Conservation (phyloP, 1,284 basidiomycete species). For the Flammula alnicola region DNA sequence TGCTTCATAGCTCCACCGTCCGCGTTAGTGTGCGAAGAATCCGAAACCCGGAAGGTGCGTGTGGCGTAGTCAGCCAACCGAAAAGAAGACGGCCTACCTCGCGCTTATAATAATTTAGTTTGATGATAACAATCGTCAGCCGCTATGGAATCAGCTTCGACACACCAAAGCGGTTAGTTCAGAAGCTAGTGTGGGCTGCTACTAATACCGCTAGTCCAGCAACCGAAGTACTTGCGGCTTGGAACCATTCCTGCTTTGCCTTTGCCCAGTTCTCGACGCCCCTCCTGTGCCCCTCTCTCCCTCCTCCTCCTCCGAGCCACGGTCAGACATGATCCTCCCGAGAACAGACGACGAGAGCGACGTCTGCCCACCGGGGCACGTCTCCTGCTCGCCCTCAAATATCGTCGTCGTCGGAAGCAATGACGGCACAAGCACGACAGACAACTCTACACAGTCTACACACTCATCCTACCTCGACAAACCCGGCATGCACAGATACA, state of each 20-base stretch:
- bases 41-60: slow-evolving; percentile 15
- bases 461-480: slow-evolving; percentile 17
- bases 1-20: slow-evolving; percentile 23
- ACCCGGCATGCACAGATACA: slow-evolving; percentile 44
- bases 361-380: slow-evolving; percentile 23
- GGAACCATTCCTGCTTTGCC: slow-evolving; percentile 8
- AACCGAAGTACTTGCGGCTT: slow-evolving; percentile 9
- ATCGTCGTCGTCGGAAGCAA: slow-evolving; percentile 11
- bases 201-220: slow-evolving; percentile 20
- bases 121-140: slow-evolving; percentile 28
- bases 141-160: slow-evolving; percentile 23
- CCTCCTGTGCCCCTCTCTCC: slow-evolving; percentile 1
- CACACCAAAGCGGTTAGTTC: slow-evolving; percentile 23
- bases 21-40: slow-evolving; percentile 24
- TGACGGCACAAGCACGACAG: slow-evolving; percentile 7
- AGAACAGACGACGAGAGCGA: slow-evolving; percentile 25
- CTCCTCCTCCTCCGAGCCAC: too few species aligned
- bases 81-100: slow-evolving; percentile 20
- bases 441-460: slow-evolving; percentile 7
- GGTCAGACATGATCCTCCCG: slow-evolving; percentile 35
- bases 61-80: slow-evolving; percentile 21
- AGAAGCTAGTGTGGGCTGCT: slow-evolving; percentile 14
- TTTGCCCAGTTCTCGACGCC: slow-evolving; percentile 1
- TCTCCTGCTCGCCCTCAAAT: slow-evolving; percentile 23
- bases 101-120: slow-evolving; percentile 20